These are phyloP conservation scores for Hanseniaspora nectarophila DNA, from an alignment of 805 yeast species.

Conservation along the genomic window DNA sequence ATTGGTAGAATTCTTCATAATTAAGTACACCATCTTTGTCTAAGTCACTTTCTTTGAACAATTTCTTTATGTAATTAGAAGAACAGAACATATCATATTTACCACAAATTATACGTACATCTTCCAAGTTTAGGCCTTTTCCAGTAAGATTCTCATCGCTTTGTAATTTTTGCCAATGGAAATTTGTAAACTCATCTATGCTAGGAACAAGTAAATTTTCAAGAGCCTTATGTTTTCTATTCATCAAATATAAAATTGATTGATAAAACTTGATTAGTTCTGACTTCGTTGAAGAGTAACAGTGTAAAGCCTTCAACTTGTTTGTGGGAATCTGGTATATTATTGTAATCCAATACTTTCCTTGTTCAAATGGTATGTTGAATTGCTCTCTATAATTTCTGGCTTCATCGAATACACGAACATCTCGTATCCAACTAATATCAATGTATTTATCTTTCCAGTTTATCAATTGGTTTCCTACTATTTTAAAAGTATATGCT, in stretches of 20 bases:
- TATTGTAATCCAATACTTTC: constrained; percentile 66
- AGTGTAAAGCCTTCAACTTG: constrained; percentile 66
- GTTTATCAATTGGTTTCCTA: constrained; percentile 19
- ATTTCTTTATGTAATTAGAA: constrained; percentile 33
- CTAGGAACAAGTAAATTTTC: constrained; percentile 50
- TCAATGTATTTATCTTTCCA: constrained; percentile 27
- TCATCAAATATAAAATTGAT: constrained; percentile 44
- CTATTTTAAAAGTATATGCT: constrained; percentile 20
- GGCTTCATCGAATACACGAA: constrained; percentile 53
- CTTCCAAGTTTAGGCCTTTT: constrained; percentile 47
- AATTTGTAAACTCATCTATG: constrained; percentile 45
- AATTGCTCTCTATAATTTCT: constrained; percentile 77
- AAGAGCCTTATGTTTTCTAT: constrained; percentile 50
- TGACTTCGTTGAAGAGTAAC: constrained; percentile 46
- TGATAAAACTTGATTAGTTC: constrained; percentile 45
- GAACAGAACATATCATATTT: constrained; percentile 65
- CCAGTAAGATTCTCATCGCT: constrained; percentile 23
- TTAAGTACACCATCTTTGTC: constrained; percentile 41
- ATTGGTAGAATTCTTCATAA: constrained; percentile 62
- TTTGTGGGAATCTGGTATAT: constrained; percentile 51
- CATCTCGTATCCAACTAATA: constrained; percentile 27
- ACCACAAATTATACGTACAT: constrained; percentile 52
- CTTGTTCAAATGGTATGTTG: constrained; percentile 53
- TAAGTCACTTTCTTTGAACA: constrained; percentile 46
- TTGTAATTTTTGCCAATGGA: constrained; percentile 47